Base-by-base conservation (phyloP, 176 grass and related monocot genomes). In the Oryza nivara region DNA sequence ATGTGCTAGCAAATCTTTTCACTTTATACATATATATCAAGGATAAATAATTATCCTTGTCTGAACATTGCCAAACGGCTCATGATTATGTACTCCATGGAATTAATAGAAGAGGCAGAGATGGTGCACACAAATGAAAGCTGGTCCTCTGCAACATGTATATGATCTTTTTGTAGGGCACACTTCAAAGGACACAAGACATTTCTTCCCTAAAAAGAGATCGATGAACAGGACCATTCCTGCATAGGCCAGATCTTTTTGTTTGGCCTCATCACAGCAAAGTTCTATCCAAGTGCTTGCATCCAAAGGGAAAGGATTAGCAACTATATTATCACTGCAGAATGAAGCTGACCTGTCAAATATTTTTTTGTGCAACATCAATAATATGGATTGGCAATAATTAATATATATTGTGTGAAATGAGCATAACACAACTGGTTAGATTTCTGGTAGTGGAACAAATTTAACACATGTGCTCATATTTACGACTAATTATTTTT, bases 161-260 rank as follows among this genome's bases (percentile, higher is more conserved):
- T 5, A 68, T 2, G 23, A 22, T 6, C 17, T 58, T 63, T 63
- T 22, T 63, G 58, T 23, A 9, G 8, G 20, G 58, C 58, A 63
- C 9, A 52, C 16, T 20, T 66, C 78, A 80, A 23, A 71, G 36
- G 20, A 28, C 40, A 25, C 58, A 23, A 63, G n/a, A 9, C 58
- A 63, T 63, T 63, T 63, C 20, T 63, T n/a, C 20, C 58, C 58
- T 22, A 22, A 23, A 63, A 63, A 22, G 58, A 63, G 58, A 25
- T 25, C 25, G 25, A 63, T 23, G 58, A 63, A 63, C 10, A 45
- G 51, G 35, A 45, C 51, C 68, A 45, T 44, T 61, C 36, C 20
- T 26, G 26, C 54, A 58, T 60, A 11, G 34, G 52, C 35, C 15
- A 81, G 46, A 72, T 72, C 51, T 82, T 82, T 82, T 7, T 72